These are phyloP conservation scores for Debaryomyces robertsiae DNA, from an alignment of 1,139 yeast genomes.

Conservation along the genomic window DNA sequence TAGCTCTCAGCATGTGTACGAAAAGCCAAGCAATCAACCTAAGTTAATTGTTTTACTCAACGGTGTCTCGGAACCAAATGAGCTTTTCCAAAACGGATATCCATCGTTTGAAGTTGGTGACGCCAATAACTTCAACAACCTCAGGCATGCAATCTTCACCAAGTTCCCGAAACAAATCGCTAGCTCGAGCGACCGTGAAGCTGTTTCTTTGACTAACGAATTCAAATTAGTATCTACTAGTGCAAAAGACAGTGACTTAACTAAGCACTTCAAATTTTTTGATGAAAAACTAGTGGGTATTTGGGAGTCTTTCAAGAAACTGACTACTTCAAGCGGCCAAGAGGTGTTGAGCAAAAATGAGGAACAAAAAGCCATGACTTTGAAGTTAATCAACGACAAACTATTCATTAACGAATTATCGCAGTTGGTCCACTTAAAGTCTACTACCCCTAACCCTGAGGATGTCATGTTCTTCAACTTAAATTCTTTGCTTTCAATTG, in stretches of 20 bases:
- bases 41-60: constrained; percentile 40
- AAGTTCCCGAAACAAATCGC: constrained; percentile 22
- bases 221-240: constrained; percentile 32
- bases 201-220: constrained; percentile 35
- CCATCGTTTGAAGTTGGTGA: constrained; percentile 24
- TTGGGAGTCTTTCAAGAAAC: constrained; percentile 36
- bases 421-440: constrained; percentile 43
- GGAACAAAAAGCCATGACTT: constrained; percentile 11
- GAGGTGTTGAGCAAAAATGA: constrained; percentile 12
- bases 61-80: constrained; percentile 39
- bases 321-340: constrained; percentile 9
- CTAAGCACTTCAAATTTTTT: constrained; percentile 35
- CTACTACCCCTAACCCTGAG: constrained; percentile 16
- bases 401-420: constrained; percentile 50
- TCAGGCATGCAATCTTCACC: constrained; percentile 18
- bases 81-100: constrained; percentile 20
- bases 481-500: constrained; percentile 44
- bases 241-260: constrained; percentile 23
- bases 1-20: constrained; percentile 21
- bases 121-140: constrained; percentile 11
- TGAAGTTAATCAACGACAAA: constrained; percentile 43
- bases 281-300: constrained; percentile 34
- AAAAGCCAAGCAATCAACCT: constrained; percentile 20
- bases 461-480: constrained; percentile 38
- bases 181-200: constrained; percentile 9